Evolutionary conservation across 192 early-diverging fungal species (phyloP).

Genomic region (Umbelopsis sp.): DNA sequence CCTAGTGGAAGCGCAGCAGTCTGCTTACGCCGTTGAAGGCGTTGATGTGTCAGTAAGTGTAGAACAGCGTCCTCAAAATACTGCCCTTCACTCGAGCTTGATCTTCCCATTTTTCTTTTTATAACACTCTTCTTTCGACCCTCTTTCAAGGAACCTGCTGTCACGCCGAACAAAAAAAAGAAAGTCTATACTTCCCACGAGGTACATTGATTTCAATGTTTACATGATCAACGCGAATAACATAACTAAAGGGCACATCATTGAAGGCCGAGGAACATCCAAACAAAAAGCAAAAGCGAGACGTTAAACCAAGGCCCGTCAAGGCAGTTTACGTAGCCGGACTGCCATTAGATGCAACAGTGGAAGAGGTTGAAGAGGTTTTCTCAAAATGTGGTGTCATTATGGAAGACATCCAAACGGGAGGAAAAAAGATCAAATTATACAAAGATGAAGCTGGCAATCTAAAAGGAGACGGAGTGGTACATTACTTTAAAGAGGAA

Average conservation of each 20-base stretch:
- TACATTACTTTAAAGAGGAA: constrained; percentile 90
- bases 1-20: constrained; percentile 66
- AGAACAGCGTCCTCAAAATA: background rate
- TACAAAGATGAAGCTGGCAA: constrained; percentile 72
- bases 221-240: background rate
- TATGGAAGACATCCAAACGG: constrained; percentile 67
- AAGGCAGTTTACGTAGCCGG: constrained; percentile 87
- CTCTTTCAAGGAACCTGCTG: constrained; percentile 32
- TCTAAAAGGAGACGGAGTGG: constrained; percentile 90
- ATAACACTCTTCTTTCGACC: no score
- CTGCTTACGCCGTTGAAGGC: constrained; percentile 63
- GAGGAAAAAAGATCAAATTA: constrained; percentile 87
- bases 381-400: constrained; percentile 84
- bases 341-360: constrained; percentile 78
- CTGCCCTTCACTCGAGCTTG: background rate
- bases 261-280: constrained; percentile 12
- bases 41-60: constrained; percentile 54
- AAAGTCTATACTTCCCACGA: constrained; percentile 58
- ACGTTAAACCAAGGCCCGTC: constrained; percentile 58
- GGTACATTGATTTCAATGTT: constrained; percentile 17
- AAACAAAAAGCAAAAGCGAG: constrained; percentile 56
- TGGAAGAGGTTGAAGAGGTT: constrained; percentile 73
- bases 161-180: constrained; percentile 40
- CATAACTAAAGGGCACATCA: background rate
- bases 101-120: no score